A percentile compares a stretch with the other conserved stretches of the same genome.
Evolutionary conservation across 768 basidiomycete species (phyloP).

Genomic region (Cytidiella melzeri): DNA sequence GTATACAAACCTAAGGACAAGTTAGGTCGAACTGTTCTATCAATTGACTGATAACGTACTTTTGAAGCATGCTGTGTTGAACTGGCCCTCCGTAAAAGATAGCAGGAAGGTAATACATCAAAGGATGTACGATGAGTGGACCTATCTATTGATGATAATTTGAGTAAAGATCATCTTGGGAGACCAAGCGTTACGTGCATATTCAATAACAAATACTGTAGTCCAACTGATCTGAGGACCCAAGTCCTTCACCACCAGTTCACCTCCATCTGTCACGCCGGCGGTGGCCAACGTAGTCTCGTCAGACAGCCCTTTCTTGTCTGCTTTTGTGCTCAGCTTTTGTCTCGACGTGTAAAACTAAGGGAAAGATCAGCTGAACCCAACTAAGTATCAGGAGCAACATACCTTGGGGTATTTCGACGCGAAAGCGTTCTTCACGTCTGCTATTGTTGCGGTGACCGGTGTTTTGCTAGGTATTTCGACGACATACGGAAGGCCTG

Average conservation of each 20-base stretch:
- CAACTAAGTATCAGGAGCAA: slow-evolving; percentile 1
- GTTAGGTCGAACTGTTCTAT: not conserved
- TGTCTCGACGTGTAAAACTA: slow-evolving; percentile 74
- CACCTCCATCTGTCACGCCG: slow-evolving; percentile 54
- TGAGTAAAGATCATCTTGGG: not conserved
- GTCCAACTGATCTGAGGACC: slow-evolving; percentile 87
- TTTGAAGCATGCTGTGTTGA: slow-evolving; percentile 71
- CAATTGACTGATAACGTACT: slow-evolving; percentile 33
- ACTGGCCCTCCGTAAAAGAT: slow-evolving; percentile 67
- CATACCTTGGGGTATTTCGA: slow-evolving; percentile 47
- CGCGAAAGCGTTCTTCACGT: slow-evolving; percentile 64
- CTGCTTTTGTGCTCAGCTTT: slow-evolving; percentile 59
- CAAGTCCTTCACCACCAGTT: slow-evolving; percentile 79
- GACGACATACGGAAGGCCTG: slow-evolving; percentile 44
- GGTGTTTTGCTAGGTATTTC: slow-evolving; percentile 39
- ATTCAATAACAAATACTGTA: slow-evolving; percentile 91
- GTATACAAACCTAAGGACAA: slow-evolving; percentile 49
- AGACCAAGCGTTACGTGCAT: slow-evolving; percentile 47
- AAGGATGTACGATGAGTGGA: slow-evolving; percentile 83
- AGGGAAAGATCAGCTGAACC: not conserved
- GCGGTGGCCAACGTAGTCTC: slow-evolving; percentile 51
- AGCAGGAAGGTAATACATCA: slow-evolving; percentile 67
- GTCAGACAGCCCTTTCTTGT: slow-evolving; percentile 57
- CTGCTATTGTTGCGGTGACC: slow-evolving; percentile 50
- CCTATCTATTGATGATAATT: slow-evolving; percentile 49